Base-by-base conservation (phyloP, 495 filamentous ascomycete species). In the Letharia columbiana region DNA sequence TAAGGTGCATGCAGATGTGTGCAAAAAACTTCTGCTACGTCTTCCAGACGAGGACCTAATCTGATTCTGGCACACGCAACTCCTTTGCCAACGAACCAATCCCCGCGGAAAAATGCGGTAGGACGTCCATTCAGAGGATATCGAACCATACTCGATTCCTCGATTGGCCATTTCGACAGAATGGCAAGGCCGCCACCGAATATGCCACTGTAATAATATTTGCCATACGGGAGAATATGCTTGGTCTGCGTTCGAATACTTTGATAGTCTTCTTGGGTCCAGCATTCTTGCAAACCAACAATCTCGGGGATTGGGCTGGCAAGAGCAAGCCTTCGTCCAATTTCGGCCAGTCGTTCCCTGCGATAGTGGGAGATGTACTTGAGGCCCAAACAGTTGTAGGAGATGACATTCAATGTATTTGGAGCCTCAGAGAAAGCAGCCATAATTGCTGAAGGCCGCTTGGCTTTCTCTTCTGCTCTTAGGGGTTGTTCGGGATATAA, bases 61-160 rank as follows among this genome's bases (percentile, higher is more conserved):
- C 90, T 81, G 60, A 98, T 88, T 62, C 84, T 80, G 9, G 93
- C 93, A 72, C 85, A 89, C 11, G 94, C 94, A 3, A 98, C 90
- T 9, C 94, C 94, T 75, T 98, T 96, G 0, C 95, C 94, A 9
- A 97, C 93, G 70, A 81, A 93, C 72, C 72, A 74, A 76, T 97
- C 94, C 7, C 94, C 94, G 61, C 93, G 82, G 75, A 87, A 96
- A 77, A 98, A 96, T 9, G 92, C 92, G 9, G 91, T 91, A 3
- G 94, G 95, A 23, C 93, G 84, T 28, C 95, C 95, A 74, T 97
- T 97, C 33, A 98, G 80, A n/a, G 93, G 88, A 73, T 97, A 98
- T 10, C 79, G 77, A 70, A 83, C 81, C 90, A 97, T 94, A 72
- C 78, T 84, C 76, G 88, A 93, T 77, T 96, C 91, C 68, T 92